These are phyloP conservation scores for Trichoderma sp. DNA, from an alignment of 2,329 filamentous ascomycete genomes.

Conservation along the genomic window DNA sequence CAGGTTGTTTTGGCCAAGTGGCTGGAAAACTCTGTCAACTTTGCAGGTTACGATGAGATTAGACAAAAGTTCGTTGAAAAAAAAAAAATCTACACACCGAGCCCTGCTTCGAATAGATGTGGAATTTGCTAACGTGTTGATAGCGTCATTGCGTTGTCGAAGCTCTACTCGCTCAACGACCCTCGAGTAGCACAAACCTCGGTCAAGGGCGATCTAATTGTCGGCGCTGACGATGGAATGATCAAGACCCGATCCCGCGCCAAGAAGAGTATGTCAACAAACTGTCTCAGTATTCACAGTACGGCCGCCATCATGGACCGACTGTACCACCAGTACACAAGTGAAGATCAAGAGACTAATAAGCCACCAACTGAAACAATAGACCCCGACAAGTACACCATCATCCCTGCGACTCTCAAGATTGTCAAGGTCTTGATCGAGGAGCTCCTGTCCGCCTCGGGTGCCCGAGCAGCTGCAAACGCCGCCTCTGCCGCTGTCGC, in stretches of 20 bases:
- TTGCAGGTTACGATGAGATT: constrained; percentile 98
- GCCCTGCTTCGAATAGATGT: background rate
- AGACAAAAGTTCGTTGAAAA: constrained; percentile 75
- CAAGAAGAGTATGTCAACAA: constrained; percentile 64
- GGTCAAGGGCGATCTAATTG: constrained; percentile 90
- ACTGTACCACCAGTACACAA: constrained; percentile 30
- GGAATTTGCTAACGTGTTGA: constrained; percentile 35
- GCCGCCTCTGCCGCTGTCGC: constrained; percentile 65
- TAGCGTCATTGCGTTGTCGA: constrained; percentile 88
- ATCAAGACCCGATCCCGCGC: constrained; percentile 95
- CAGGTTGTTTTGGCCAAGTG: constrained; percentile 90
- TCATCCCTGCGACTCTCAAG: constrained; percentile 85
- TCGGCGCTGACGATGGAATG: constrained; percentile 68
- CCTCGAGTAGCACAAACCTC: constrained; percentile 73
- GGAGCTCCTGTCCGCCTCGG: constrained; percentile 81
- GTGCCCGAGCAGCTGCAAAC: constrained; percentile 59
- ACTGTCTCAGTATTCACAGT: constrained; percentile 28
- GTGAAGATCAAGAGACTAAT: constrained; percentile 34
- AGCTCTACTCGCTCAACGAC: constrained; percentile 86
- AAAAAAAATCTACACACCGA: background rate
- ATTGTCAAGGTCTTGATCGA: constrained; percentile 95
- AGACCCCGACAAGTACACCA: constrained; percentile 88
- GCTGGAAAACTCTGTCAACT: constrained; percentile 95
- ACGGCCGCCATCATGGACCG: constrained; percentile 27
- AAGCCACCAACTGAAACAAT: constrained; percentile 24